Evolutionary conservation across 1,284 basidiomycete genomes (phyloP).

Genomic region (Trametes sp.): DNA sequence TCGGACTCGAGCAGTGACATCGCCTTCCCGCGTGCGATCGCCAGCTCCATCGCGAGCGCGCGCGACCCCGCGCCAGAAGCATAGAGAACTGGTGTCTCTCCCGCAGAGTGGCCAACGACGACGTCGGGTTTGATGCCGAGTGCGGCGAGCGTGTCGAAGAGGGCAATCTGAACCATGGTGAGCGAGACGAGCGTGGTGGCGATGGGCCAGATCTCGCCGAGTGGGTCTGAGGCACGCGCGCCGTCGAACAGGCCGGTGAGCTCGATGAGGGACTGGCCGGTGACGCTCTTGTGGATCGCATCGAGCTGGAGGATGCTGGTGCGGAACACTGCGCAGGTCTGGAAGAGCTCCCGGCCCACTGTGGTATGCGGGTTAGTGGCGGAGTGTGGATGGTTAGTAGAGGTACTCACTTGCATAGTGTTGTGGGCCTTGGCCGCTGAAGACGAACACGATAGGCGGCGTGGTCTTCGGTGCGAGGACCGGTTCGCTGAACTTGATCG

Average conservation of each 20-base stretch:
- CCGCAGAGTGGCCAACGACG: conserved; percentile 51
- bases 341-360: conserved; percentile 53
- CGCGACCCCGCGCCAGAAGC: conserved; percentile 49
- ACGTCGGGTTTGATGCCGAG: conserved; percentile 46
- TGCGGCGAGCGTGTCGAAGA: conserved; percentile 48
- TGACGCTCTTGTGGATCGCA: conserved; percentile 37
- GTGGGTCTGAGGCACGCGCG: conserved; percentile 1
- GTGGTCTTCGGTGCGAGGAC: conserved; percentile 36
- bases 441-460: conserved; percentile 47
- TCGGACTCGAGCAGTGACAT: conserved; percentile 44
- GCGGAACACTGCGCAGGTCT: conserved; percentile 45
- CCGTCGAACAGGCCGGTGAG: conserved; percentile 43
- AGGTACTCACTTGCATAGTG: conserved; percentile 43
- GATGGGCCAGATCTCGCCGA: conserved; percentile 45
- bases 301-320: conserved; percentile 47
- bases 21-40: conserved; percentile 47
- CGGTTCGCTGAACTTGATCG: conserved; percentile 35
- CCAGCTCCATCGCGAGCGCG: conserved; percentile 49
- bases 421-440: conserved; percentile 55
- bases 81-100: conserved; percentile 53
- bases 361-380: neutral
- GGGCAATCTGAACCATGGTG: conserved; percentile 53
- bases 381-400: neutral
- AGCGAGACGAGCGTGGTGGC: conserved; percentile 46
- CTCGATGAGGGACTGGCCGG: conserved; percentile 45